Conservation (phyloP, 1,284 basidiomycete genomes). For the Cutaneotrichosporon sp. region DNA sequence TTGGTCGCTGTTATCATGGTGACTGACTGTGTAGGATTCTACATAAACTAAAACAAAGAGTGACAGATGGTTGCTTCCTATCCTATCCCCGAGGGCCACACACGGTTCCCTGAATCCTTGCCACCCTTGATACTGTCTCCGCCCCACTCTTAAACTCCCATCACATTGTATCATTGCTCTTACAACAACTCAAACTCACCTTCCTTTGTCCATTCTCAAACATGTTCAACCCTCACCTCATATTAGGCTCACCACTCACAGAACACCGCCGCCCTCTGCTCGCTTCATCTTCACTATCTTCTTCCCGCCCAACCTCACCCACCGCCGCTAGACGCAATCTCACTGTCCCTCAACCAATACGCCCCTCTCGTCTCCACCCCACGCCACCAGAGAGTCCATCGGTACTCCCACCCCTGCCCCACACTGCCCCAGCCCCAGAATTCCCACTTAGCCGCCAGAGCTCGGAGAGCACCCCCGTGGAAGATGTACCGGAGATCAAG, state of each 20-base stretch:
- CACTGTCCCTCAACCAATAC: neutral
- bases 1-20: no score
- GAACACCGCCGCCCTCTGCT: neutral
- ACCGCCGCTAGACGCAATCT: conserved; percentile 5
- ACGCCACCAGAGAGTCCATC: conserved; percentile 1
- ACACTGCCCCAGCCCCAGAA: neutral
- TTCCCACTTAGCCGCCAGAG: neutral
- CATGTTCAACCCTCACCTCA: conserved; percentile 1
- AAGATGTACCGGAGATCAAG: neutral
- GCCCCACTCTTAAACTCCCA: no score
- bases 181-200: neutral
- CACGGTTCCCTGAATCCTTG: no score
- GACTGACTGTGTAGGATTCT: no score
- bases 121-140: no score
- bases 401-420: neutral
- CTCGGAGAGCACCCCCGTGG: neutral
- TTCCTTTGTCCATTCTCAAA: neutral
- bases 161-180: no score
- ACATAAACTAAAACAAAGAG: no score
- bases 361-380: neutral
- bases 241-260: neutral
- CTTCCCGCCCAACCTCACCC: neutral
- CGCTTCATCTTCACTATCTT: neutral
- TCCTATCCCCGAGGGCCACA: no score
- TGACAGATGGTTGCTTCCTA: no score